Conservation (phyloP, 208 protist genomes). For the Trypanosoma melophagium region DNA sequence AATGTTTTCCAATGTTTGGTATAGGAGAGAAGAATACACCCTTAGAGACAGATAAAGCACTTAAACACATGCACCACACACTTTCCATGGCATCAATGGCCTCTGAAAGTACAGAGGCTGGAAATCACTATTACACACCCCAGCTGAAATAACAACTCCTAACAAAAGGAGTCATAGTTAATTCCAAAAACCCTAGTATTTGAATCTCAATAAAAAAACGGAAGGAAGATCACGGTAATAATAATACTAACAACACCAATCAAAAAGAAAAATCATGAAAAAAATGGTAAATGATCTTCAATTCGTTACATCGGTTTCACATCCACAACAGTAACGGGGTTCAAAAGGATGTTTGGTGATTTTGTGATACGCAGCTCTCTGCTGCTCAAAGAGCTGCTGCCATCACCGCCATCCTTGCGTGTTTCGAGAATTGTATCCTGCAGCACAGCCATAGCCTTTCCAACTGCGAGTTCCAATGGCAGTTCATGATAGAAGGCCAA, state of each 20-base stretch:
- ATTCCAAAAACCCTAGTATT: neutral
- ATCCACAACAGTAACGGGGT: constrained; percentile 40
- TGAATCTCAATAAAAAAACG: neutral
- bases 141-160: too few species aligned
- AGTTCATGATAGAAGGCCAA: constrained; percentile 61
- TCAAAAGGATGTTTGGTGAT: constrained; percentile 46
- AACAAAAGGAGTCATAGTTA: too few species aligned
- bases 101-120: too few species aligned
- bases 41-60: too few species aligned
- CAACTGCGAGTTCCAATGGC: constrained; percentile 57
- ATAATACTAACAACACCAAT: neutral
- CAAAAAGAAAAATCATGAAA: constrained; percentile 9
- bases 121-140: too few species aligned
- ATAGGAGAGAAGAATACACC: too few species aligned
- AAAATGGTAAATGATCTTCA: neutral
- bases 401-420: constrained; percentile 43
- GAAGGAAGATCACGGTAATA: neutral
- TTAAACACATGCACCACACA: too few species aligned
- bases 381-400: constrained; percentile 45
- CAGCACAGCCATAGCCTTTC: constrained; percentile 81
- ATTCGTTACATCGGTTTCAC: constrained; percentile 32
- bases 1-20: too few species aligned
- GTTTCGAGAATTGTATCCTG: constrained; percentile 83
- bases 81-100: too few species aligned
- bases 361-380: constrained; percentile 76